Base-by-base conservation (phyloP, 2,329 filamentous ascomycete species). In the Boeremia lycopersici region DNA sequence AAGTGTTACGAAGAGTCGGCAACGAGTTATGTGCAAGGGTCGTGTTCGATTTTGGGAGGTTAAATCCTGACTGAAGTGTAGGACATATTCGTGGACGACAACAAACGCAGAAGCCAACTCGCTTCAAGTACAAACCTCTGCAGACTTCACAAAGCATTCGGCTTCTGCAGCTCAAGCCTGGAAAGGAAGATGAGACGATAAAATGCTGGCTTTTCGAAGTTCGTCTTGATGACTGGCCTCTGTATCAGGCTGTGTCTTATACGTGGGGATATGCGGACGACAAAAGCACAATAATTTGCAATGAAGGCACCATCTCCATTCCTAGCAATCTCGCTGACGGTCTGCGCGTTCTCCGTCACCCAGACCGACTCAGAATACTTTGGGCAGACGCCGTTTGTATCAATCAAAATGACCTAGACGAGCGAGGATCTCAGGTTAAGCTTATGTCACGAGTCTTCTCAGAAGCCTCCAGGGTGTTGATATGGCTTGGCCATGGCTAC, bases 371-470 rank as follows among this genome's bases (percentile, higher is more conserved):
- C 0, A 34, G 51, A 1, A 45, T 39, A 10, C 15, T 58, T 2
- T 76, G 73, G 71, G 60, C 60, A 10, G 64, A 69, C 13, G 61
- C 54, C 15, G 23, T 67, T 6, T 67, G 70, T 38, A 75, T 77
- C 35, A 70, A 76, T n/a, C 74, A 75, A 48, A 40, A 58, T 3
- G 63, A 74, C 47, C 30, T 55, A 17, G 41, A 52, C 1, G 72
- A 76, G 30, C 65, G 66, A 17, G 59, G 53, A 5, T 55, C 62
- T 12, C 73, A 75, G 45, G 70, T 76, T 2, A 59, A 52, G 8
- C 67, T 73, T 19, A 76, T 75, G 72, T 61, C 67, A 10, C 29
- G 64, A 6, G 72, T 76, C 36, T 74, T 68, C 59, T 54, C 48
- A 26, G 35, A 29, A 6, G 63, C 64, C 4, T 51, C 38, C 1